Evolutionary conservation across 2,329 filamentous ascomycete species (phyloP), one percentile per base, ranked within the genome.

Genomic region (Fusarium aywerte): DNA sequence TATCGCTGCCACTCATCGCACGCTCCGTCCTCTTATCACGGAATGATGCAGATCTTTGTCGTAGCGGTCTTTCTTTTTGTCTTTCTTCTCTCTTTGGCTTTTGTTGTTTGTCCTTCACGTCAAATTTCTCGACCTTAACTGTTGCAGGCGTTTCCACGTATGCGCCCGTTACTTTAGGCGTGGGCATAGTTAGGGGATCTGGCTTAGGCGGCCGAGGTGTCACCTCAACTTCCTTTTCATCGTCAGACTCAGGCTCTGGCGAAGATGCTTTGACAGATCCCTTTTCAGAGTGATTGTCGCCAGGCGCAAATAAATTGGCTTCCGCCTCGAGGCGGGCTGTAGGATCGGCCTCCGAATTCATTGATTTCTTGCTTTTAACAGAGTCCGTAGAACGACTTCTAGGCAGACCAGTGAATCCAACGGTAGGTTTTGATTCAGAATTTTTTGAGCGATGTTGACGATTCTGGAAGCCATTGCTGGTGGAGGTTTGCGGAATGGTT

Each of bases 131-230:
- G 10, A 77, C 73, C 66, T 79, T 82, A 39, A 79, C 72, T 6
- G 83, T 84, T 9, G 80, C 81, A 2, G 86, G 85, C 4, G 86
- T 87, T 55, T 87, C 85, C 11, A 88, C 80, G 60, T 83, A 88
- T 4, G 86, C 86, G 1, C 86, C 86, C 1, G 80, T 83, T 5
- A 87, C 80, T 49, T 77, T 81, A 3, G 86, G 86, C 4, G 86
- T 88, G 8, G 84, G 83, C 75, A 83, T 82, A 29, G 78, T 79
- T 32, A 83, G 59, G 12, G 81, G 81, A 58, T 87, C 83, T 38
- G 68, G 67, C 66, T 79, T 85, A 15, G 59, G 57, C 4, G 82
- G 76, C 42, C 79, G 79, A 7, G 85, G 86, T 2, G 86, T 88
- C 52, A 80, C 80, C 7, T 83, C 81, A 11, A 70, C 50, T 10